These are phyloP conservation scores for Dioscorea zingiberensis DNA, from an alignment of 106 monocot species.

Conservation along the genomic window DNA sequence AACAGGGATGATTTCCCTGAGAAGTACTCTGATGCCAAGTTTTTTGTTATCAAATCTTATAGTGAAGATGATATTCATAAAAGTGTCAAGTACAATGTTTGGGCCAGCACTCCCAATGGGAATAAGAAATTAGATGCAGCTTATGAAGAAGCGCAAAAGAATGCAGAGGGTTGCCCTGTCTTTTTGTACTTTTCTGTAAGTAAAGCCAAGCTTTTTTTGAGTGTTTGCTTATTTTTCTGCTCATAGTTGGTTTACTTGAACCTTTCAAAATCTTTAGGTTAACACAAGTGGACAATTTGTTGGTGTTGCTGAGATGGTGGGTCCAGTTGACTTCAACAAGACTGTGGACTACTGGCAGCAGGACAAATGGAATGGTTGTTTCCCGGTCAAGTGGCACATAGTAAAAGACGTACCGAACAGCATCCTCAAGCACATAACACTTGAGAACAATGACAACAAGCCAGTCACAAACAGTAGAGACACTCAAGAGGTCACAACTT, in stretches of 20 bases:
- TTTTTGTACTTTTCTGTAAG: slow-evolving; percentile 84
- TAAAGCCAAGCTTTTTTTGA: background rate
- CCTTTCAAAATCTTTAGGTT: slow-evolving; percentile 28
- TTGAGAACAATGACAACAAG: slow-evolving; percentile 94
- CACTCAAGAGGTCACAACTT: slow-evolving; percentile 59
- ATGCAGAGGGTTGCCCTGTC: slow-evolving; percentile 46
- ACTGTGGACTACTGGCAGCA: slow-evolving; percentile 91
- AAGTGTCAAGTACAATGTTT: slow-evolving; percentile 75
- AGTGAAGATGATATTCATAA: slow-evolving; percentile 89
- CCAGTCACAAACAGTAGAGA: slow-evolving; percentile 91
- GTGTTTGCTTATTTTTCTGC: background rate
- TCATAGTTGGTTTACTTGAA: background rate
- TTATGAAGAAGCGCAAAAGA: slow-evolving; percentile 56
- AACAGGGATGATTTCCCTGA: slow-evolving; percentile 55
- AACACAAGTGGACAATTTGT: slow-evolving; percentile 94
- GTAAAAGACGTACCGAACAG: slow-evolving; percentile 83
- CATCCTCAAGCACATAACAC: slow-evolving; percentile 61
- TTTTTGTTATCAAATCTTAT: slow-evolving; percentile 84
- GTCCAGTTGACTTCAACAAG: slow-evolving; percentile 82
- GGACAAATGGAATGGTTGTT: slow-evolving; percentile 91
- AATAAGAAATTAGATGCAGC: slow-evolving; percentile 83
- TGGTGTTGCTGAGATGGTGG: slow-evolving; percentile 81
- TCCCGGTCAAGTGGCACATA: slow-evolving; percentile 85
- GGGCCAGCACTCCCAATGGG: slow-evolving; percentile 84
- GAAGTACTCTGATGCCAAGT: slow-evolving; percentile 57